Conservation (phyloP, 2,329 filamentous ascomycete genomes). For the Teratosphaeria viscida region DNA sequence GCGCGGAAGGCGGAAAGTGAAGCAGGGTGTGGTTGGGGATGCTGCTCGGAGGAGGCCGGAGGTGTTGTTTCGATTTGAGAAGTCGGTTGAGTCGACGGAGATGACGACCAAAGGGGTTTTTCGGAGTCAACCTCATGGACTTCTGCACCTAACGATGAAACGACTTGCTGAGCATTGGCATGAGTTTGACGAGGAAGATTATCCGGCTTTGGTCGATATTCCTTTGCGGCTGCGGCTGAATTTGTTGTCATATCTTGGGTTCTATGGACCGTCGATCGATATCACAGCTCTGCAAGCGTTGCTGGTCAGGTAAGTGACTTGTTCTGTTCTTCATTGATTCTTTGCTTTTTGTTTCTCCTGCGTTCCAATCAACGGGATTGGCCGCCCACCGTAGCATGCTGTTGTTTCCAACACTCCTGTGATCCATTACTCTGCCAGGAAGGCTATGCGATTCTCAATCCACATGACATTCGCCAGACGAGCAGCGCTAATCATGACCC, state of each 20-base stretch:
- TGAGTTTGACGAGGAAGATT: slow-evolving; percentile 47
- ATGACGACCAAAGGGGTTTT: slow-evolving; percentile 15
- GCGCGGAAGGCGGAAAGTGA: slow-evolving; percentile 8
- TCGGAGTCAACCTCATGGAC: slow-evolving; percentile 24
- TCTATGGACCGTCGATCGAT: slow-evolving; percentile 37
- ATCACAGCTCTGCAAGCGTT: slow-evolving; percentile 40
- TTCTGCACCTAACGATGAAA: slow-evolving; percentile 43
- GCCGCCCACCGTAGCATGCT: too few relatives aligned
- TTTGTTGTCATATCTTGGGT: slow-evolving; percentile 46
- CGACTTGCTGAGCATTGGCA: slow-evolving; percentile 47
- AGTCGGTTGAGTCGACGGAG: slow-evolving; percentile 10
- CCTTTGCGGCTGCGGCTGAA: slow-evolving; percentile 42
- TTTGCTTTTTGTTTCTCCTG: background rate
- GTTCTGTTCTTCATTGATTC: background rate
- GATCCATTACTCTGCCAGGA: background rate
- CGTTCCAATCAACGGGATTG: background rate
- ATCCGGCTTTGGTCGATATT: slow-evolving; percentile 42
- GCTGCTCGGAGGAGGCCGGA: slow-evolving; percentile 16
- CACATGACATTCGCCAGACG: background rate
- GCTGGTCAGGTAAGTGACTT: slow-evolving; percentile 11
- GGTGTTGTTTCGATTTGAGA: slow-evolving; percentile 16
- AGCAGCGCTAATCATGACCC: slow-evolving; percentile 26
- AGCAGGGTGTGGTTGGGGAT: slow-evolving; percentile 4
- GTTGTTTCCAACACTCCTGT: background rate
- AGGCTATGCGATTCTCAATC: background rate